Evolutionary conservation across 139 green algal species (phyloP).

Genomic region (Pleodorina starrii): DNA sequence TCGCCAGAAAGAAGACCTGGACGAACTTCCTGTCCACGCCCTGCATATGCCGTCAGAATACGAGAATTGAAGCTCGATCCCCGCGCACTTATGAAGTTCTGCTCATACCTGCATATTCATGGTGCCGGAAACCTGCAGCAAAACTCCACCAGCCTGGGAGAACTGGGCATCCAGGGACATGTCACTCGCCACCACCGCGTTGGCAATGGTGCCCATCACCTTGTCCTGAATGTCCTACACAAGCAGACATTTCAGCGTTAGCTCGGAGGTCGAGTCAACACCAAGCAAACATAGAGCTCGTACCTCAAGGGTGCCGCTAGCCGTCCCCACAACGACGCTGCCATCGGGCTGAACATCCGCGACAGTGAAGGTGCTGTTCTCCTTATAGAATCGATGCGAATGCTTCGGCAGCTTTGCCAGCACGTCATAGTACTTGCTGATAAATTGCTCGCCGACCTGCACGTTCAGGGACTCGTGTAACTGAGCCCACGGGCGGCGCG

Average conservation of each 20-base stretch:
- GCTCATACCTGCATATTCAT: slow-evolving; percentile 65
- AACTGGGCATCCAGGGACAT: slow-evolving; percentile 87
- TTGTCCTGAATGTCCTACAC: slow-evolving; percentile 86
- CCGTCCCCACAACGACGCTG: background rate
- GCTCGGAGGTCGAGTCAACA: background rate
- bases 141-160: slow-evolving; percentile 78
- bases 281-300: background rate
- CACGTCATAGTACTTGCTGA: slow-evolving; percentile 91
- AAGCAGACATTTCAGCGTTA: background rate
- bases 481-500: slow-evolving; percentile 9
- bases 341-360: slow-evolving; percentile 66
- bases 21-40: slow-evolving; percentile 77
- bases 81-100: slow-evolving; percentile 1
- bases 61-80: background rate
- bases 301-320: slow-evolving; percentile 28
- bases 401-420: slow-evolving; percentile 77
- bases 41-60: slow-evolving; percentile 47
- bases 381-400: slow-evolving; percentile 91
- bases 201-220: slow-evolving; percentile 69
- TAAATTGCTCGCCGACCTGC: slow-evolving; percentile 88
- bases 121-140: slow-evolving; percentile 86
- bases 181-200: slow-evolving; percentile 70
- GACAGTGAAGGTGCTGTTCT: slow-evolving; percentile 77
- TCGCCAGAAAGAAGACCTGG: slow-evolving; percentile 94
- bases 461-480: background rate